Evolutionary conservation across 306 rosid genomes (phyloP), one percentile per base, ranked within the genome.

Genomic region (Acacia crassicarpa): DNA sequence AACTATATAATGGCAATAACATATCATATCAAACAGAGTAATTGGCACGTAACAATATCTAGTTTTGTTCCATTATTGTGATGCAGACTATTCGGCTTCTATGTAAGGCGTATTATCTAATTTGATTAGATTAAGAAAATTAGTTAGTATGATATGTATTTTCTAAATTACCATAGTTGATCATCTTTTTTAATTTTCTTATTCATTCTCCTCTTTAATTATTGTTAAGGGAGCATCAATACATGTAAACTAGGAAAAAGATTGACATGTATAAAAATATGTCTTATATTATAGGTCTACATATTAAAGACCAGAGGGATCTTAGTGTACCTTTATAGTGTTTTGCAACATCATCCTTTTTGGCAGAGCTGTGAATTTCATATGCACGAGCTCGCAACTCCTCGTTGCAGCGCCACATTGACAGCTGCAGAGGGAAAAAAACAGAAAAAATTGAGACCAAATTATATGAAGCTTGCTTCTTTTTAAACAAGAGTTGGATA

Each of bases 381-480:
- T 92, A 93, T 1, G 98, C 94, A 48, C 88, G 88, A 43, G 77
- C 90, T 78, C 93, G 97, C 79, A 92, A 96, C 89, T 94, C 97
- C 19, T 85, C 94, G 49, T 82, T 94, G 92, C 98, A 94, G 51
- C 98, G 98, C 98, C 98, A 94, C 98, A 94, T 94, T 74, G 98
- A 94, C 84, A 94, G 80, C 98, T 92, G 81, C 83, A 75, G 79
- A 79, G 41, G 41, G 8, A 0, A 1, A 38, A 38, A 38, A 38
- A 38, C 41, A 38, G 7, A 38, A 38, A 38, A 27, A 38, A 38
- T 14, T 0, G 17, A 49, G 19, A 16, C 20, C n/a, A 5, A 49
- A 20, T 16, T 49, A 14, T 49, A 49, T 16, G 56, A 49, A 49
- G n/a, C 56, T 49, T 49, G 56, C 56, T 49, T 49, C 56, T 49